Conservation (phyloP, 805 yeast genomes). For the Zygosaccharomyces bisporus region DNA sequence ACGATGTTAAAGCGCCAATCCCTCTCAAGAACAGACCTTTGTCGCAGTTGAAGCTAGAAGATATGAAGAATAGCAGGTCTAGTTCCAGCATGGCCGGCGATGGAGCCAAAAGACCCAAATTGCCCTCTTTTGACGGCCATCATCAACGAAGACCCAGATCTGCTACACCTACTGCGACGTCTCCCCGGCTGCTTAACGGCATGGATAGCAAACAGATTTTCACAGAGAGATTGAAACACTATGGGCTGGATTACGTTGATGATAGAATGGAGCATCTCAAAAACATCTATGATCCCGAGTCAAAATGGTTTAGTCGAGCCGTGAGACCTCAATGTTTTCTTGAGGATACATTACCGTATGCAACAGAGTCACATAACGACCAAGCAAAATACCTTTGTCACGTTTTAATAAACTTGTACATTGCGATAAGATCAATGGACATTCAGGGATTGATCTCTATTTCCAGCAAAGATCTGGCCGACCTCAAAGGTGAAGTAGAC, state of each 20-base stretch:
- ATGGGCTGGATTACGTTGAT: slow-evolving; percentile 51
- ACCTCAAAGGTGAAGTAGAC: slow-evolving; percentile 37
- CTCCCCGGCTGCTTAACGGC: slow-evolving; percentile 22
- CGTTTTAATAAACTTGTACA: slow-evolving; percentile 73
- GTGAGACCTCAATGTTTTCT: slow-evolving; percentile 35
- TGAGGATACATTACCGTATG: slow-evolving; percentile 61
- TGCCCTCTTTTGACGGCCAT: slow-evolving; percentile 11
- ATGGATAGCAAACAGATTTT: slow-evolving; percentile 25
- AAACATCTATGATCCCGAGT: slow-evolving; percentile 33
- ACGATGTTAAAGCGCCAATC: slow-evolving; percentile 27
- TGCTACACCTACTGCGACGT: slow-evolving; percentile 24
- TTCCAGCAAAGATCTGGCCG: slow-evolving; percentile 63
- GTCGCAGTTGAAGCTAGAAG: slow-evolving; percentile 16
- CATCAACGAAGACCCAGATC: slow-evolving; percentile 18
- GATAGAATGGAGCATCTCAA: slow-evolving; percentile 35
- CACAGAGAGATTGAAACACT: slow-evolving; percentile 37
- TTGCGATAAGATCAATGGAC: slow-evolving; percentile 72
- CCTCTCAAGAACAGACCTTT: slow-evolving; percentile 25
- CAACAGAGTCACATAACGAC: slow-evolving; percentile 62
- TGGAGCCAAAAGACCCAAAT: slow-evolving; percentile 18
- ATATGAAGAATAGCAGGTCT: slow-evolving; percentile 22
- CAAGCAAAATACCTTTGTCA: slow-evolving; percentile 72
- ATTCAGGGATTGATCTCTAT: slow-evolving; percentile 65
- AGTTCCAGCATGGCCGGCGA: slow-evolving; percentile 20
- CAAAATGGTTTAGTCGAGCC: slow-evolving; percentile 40